Conservation (phyloP, 2,329 filamentous ascomycete genomes). For the Pseudocercospora crystallina region DNA sequence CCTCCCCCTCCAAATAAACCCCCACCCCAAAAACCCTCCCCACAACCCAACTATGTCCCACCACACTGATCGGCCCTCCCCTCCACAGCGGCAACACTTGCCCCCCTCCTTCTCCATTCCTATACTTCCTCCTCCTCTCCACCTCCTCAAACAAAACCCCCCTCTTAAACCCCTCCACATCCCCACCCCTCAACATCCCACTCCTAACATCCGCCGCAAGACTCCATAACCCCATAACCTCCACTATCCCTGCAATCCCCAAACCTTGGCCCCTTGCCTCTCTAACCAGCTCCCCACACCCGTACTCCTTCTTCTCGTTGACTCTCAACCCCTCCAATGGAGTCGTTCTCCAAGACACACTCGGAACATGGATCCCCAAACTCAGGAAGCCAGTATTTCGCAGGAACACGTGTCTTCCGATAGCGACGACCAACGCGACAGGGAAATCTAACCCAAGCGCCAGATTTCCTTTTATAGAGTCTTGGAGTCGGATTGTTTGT, state of each 20-base stretch:
- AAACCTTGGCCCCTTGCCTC: constrained; percentile 23
- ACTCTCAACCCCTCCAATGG: constrained; percentile 34
- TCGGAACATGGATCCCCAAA: constrained; percentile 37
- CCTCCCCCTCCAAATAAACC: constrained; percentile 29
- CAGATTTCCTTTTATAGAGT: constrained; percentile 38
- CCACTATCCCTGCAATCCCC: constrained; percentile 25
- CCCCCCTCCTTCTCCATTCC: constrained; percentile 7
- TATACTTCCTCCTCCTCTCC: constrained; percentile 31
- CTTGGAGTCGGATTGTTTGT: constrained; percentile 36
- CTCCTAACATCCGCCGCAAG: constrained; percentile 34
- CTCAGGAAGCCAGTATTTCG: constrained; percentile 34
- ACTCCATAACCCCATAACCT: constrained; percentile 36
- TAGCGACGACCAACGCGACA: constrained; percentile 34
- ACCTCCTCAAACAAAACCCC: constrained; percentile 33
- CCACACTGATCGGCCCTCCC: constrained; percentile 36
- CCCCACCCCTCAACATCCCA: constrained; percentile 31
- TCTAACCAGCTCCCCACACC: constrained; percentile 29
- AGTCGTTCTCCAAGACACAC: constrained; percentile 29
- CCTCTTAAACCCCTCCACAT: constrained; percentile 35
- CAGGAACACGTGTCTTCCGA: constrained; percentile 35
- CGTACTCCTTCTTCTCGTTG: constrained; percentile 33
- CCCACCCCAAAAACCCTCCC: constrained; percentile 34
- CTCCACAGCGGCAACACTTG: constrained; percentile 39
- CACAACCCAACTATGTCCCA: constrained; percentile 36
- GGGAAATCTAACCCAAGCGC: constrained; percentile 40